These are phyloP conservation scores for Pestalotiopsis sp. DNA, from an alignment of 2,329 filamentous ascomycete species.

Conservation along the genomic window DNA sequence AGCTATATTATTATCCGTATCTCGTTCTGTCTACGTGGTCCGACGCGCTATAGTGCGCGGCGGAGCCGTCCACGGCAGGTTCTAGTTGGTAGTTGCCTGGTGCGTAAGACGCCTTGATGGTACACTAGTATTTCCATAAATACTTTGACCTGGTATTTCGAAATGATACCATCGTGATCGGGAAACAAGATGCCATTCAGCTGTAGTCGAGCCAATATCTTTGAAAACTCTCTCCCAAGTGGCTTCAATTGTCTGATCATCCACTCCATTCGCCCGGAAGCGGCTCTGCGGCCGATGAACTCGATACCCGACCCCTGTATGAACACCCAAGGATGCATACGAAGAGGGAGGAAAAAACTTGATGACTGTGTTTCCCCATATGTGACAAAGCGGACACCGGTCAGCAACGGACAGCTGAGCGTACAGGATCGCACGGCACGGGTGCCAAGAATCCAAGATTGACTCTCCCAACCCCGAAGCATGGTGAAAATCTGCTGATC, in stretches of 20 bases:
- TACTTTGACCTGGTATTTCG: neutral
- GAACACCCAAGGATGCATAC: neutral
- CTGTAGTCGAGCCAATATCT: neutral
- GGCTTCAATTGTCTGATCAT: neutral
- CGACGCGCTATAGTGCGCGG: neutral
- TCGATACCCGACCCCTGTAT: neutral
- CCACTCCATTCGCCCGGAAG: neutral
- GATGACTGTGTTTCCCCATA: neutral
- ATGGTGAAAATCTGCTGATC: neutral
- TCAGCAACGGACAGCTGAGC: neutral
- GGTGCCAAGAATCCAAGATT: neutral
- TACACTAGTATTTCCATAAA: neutral
- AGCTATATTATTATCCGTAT: neutral
- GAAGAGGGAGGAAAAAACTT: neutral
- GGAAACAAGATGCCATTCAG: neutral
- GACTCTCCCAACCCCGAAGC: neutral
- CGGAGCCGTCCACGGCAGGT: neutral
- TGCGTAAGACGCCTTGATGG: neutral
- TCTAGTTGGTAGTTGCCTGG: too few species aligned
- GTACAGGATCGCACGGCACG: neutral
- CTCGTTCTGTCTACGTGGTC: neutral
- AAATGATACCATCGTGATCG: neutral
- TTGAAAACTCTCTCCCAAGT: neutral
- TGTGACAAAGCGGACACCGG: neutral
- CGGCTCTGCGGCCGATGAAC: neutral